Evolutionary conservation across 257 asterid species (phyloP).

Genomic region (Cynanchum wilfordii): DNA sequence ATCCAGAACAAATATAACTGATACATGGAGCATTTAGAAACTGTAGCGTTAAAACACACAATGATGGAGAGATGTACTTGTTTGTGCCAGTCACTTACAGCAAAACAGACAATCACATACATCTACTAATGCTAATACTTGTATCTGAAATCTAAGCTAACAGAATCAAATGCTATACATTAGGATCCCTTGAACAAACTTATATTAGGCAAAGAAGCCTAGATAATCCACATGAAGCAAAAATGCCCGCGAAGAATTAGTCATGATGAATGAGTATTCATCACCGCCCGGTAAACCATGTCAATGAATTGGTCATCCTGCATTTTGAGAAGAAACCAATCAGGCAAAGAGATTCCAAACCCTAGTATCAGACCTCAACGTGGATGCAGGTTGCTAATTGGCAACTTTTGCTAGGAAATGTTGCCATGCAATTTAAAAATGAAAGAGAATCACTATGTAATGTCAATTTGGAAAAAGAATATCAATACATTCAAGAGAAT

Average conservation of each 20-base stretch:
- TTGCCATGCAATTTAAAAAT: neutral
- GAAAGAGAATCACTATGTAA: neutral
- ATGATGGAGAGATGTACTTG: neutral
- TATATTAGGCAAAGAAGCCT: slow-evolving; percentile 10
- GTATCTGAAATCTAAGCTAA: slow-evolving; percentile 9
- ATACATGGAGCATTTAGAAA: neutral
- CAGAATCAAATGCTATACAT: slow-evolving; percentile 12
- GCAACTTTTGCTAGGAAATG: neutral
- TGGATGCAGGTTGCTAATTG: neutral
- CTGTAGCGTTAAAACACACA: slow-evolving; percentile 7
- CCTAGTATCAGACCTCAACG: neutral
- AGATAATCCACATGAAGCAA: slow-evolving; percentile 10
- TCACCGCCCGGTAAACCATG: slow-evolving; percentile 70
- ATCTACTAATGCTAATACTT: neutral
- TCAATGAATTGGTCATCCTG: slow-evolving; percentile 86
- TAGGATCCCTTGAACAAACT: slow-evolving; percentile 2
- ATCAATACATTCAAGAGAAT: neutral
- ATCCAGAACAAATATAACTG: neutral
- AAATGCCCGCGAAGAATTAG: neutral
- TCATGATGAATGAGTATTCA: slow-evolving; percentile 66
- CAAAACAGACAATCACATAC: slow-evolving; percentile 1
- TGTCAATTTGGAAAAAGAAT: neutral
- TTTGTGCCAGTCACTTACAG: neutral
- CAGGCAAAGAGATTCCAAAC: neutral
- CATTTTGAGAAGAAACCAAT: slow-evolving; percentile 8